These are phyloP conservation scores for Lachancea thermotolerans DNA, from an alignment of 805 yeast genomes.

Conservation along the genomic window DNA sequence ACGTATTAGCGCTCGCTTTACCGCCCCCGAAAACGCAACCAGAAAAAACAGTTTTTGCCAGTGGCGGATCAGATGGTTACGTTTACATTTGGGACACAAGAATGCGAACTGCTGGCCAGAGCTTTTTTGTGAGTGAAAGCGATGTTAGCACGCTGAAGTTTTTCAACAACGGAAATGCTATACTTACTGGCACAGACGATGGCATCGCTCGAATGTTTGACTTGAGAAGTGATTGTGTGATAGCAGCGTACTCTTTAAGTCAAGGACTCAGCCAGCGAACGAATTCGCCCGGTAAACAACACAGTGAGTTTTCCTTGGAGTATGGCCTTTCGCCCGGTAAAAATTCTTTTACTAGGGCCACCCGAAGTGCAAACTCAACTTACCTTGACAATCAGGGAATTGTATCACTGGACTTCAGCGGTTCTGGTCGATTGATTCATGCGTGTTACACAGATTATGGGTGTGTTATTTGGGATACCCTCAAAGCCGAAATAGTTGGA, in stretches of 20 bases:
- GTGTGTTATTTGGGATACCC: conserved; percentile 70
- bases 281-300: conserved; percentile 6
- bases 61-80: conserved; percentile 65
- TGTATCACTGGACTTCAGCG: conserved; percentile 62
- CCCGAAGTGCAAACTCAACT: conserved; percentile 16
- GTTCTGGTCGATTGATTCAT: conserved; percentile 67
- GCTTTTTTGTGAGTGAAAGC: conserved; percentile 47
- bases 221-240: conserved; percentile 65
- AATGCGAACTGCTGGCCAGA: conserved; percentile 41
- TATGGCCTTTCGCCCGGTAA: conserved; percentile 21
- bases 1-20: conserved; percentile 47
- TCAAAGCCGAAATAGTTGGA: conserved; percentile 60
- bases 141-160: conserved; percentile 61
- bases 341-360: conserved; percentile 7
- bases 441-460: conserved; percentile 71
- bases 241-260: conserved; percentile 41
- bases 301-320: conserved; percentile 21
- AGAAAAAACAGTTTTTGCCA: conserved; percentile 38
- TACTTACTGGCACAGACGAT: conserved; percentile 75
- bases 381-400: conserved; percentile 60
- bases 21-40: conserved; percentile 22
- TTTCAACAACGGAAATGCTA: conserved; percentile 64
- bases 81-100: conserved; percentile 63
- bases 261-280: conserved; percentile 14
- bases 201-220: conserved; percentile 67